Evolutionary conservation across 2,329 filamentous ascomycete genomes (phyloP).

Genomic region (Pseudogymnoascus sp.): DNA sequence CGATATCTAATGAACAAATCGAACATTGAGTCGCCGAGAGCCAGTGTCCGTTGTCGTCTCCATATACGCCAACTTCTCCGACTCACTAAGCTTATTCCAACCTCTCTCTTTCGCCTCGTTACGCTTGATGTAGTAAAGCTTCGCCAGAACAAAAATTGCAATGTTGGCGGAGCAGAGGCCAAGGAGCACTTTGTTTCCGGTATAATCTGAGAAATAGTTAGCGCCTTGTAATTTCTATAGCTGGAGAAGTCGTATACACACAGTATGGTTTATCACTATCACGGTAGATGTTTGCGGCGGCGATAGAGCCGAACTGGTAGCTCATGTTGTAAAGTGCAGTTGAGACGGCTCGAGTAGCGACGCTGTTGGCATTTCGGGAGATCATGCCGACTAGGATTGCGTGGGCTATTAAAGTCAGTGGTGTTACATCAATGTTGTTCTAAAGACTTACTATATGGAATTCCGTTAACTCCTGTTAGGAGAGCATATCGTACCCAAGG

Average conservation of each 20-base stretch:
- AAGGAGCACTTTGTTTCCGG: conserved; percentile 46
- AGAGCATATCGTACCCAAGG: conserved; percentile 28
- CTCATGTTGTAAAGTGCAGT: conserved; percentile 54
- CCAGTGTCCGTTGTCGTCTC: conserved; percentile 29
- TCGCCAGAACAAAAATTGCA: conserved; percentile 33
- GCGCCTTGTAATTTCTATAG: neutral
- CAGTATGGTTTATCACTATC: conserved; percentile 39
- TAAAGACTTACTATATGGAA: neutral
- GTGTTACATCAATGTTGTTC: neutral
- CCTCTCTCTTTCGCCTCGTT: conserved; percentile 26
- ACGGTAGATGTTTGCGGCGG: conserved; percentile 27
- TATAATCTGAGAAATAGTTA: conserved; percentile 26
- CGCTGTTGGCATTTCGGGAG: conserved; percentile 51
- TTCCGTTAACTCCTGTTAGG: conserved; percentile 20
- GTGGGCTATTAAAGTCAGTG: conserved; percentile 20
- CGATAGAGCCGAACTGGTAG: conserved; percentile 33
- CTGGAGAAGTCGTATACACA: neutral
- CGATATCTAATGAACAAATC: neutral
- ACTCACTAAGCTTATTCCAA: conserved; percentile 20
- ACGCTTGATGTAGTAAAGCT: conserved; percentile 36
- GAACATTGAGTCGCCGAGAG: conserved; percentile 28
- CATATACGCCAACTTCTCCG: conserved; percentile 37
- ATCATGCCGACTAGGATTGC: conserved; percentile 33
- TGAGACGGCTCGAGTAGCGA: conserved; percentile 53
- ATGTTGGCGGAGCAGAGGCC: conserved; percentile 37